Base-by-base conservation (phyloP, 257 asterid genomes). In the Rubia yunnanensis region DNA sequence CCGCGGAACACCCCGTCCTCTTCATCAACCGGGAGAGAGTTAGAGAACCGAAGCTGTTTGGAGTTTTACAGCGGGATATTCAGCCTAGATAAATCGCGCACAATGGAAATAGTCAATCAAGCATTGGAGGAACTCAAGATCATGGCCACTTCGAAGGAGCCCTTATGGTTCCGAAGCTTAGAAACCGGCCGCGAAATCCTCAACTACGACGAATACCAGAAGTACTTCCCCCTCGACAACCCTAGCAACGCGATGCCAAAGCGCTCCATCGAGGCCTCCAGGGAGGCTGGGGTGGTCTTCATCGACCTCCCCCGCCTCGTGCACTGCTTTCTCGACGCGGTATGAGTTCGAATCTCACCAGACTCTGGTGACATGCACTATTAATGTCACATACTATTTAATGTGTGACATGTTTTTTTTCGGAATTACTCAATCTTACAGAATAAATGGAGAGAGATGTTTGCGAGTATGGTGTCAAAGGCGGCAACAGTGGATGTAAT, bases 171-270 rank as follows among this genome's bases (percentile, higher is more conserved):
- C 6, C 70, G 74, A 70, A 87, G 98, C 79, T 78, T 76, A 20
- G 98, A 89, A 58, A 85, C 83, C 4, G 94, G 96, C 24, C 88
- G 94, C 2, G 92, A 92, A 49, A 87, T 89, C 60, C 98, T 92
- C 17, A 92, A 92, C 66, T 92, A 89, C 31, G 96, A 92, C 30
- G 95, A 86, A 81, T 92, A 89, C 65, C 56, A 67, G 62, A 87
- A 81, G 57, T 71, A 73, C 32, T 84, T 89, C 49, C 67, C 75
- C 8, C 24, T 18, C 2, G 81, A 74, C 20, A 70, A 54, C 71
- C 24, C 68, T 17, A 41, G 46, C 18, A 56, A 27, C 8, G 53
- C 35, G 62, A 82, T 59, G 73, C 74, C 76, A 3, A 83, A 72
- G 65, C 83, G 76, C 66, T 77, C 78, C 26, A 74, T 92, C 38